Conservation (phyloP, 768 basidiomycete species). For the Gelatoporia subvermispora region DNA sequence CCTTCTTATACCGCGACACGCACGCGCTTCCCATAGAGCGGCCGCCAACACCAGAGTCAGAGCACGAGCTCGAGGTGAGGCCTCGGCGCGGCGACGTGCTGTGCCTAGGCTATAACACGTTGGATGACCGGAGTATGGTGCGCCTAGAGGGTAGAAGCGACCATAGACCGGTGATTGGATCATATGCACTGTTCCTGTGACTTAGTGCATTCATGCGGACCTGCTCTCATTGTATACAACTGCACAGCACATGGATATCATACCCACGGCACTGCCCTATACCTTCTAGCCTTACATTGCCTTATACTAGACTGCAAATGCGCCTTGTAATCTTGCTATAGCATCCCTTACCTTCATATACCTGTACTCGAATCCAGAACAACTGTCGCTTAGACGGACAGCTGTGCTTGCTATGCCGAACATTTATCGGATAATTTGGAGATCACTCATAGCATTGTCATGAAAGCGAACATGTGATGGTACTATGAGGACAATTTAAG, state of each 20-base stretch:
- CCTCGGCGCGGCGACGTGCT: constrained; percentile 64
- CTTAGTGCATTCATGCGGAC: constrained; percentile 3
- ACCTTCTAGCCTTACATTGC: no score
- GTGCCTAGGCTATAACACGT: constrained; percentile 66
- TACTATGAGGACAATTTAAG: constrained; percentile 27
- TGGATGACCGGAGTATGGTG: constrained; percentile 73
- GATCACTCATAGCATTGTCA: no score
- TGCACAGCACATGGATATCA: not conserved
- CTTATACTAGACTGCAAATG: no score
- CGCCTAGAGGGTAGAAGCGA: constrained; percentile 75
- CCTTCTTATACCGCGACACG: constrained; percentile 38
- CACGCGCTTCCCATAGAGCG: constrained; percentile 21
- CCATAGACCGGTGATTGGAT: constrained; percentile 81
- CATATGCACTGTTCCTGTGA: constrained; percentile 62
- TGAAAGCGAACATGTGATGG: no score
- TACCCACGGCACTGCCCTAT: not conserved
- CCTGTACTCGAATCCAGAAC: no score
- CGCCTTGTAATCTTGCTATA: no score
- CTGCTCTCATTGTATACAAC: not conserved
- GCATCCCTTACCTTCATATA: no score
- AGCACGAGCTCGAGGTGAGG: constrained; percentile 6
- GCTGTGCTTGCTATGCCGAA: no score
- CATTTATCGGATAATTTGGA: no score
- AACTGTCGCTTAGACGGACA: no score
- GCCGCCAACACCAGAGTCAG: constrained; percentile 8